Base-by-base conservation (phyloP, 768 basidiomycete species). In the Ephemerocybe angulata region DNA sequence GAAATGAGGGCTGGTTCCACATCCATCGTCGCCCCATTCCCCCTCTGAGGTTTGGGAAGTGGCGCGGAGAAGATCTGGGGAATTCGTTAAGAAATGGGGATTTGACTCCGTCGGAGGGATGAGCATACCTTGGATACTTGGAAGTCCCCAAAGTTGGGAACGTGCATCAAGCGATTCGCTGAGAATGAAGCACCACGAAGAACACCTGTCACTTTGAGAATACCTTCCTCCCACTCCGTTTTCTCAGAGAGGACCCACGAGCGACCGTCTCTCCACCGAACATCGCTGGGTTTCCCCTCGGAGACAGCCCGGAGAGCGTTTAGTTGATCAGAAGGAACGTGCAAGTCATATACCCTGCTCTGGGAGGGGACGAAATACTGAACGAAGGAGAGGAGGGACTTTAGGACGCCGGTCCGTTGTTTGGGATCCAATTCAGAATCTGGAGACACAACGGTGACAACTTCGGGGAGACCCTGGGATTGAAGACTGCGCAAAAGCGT, bases 301-400 rank as follows among this genome's bases (percentile, higher is more conserved):
- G 90, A 88, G 19, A 98, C 65, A 7, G 86, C 76, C 29, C 96
- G 81, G 33, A 94, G 62, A 1, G 89, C 84, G 59, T 82, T 91
- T 15, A 90, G 67, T 10, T 81, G 72, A 62, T 96, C 93, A 4
- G 87, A 76, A 22, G 76, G 62, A 1, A 71, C 68, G 52, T 83
- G 76, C 43, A 93, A 70, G 70, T 94, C 92, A 63, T 85, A 89
- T 0, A 98, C 78, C 30, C 86, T 80, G 7, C 78, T 72, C 63
- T 94, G 88, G 22, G 80, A 77, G 2, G 96, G 96, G 56, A 91
- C 90, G 69, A 98, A 99, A 72, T 98, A 98, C 59, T 87, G 87
- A 54, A 95, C 85, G 76, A 98, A 99, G 10, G 94, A 97, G 8
- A 96, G 79, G 4, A 98, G 77, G 1, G 93, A 97, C 72, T 92